These are phyloP conservation scores for Croton laevigatus DNA, from an alignment of 441 rosid species.

Conservation along the genomic window DNA sequence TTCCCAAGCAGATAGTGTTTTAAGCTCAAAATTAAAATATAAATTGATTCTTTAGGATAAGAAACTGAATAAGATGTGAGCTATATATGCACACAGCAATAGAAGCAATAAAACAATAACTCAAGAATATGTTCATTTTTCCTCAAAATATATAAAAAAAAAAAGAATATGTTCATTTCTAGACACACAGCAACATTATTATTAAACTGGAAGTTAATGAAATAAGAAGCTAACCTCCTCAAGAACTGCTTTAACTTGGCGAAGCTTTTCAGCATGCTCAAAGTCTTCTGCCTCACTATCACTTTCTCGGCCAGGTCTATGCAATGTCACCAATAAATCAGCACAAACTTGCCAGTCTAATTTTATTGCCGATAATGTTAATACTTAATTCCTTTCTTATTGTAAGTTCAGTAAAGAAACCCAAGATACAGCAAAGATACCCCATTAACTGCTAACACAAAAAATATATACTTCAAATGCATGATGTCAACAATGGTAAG, in stretches of 20 bases:
- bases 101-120: background rate
- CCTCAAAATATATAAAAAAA: no score
- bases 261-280: slow-evolving; percentile 99
- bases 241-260: slow-evolving; percentile 99
- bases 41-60: background rate
- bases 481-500: background rate
- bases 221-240: slow-evolving; percentile 69
- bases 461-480: background rate
- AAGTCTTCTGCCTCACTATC: slow-evolving; percentile 99
- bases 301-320: slow-evolving; percentile 83
- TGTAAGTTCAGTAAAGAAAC: background rate
- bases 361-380: no score
- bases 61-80: background rate
- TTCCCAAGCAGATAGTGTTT: background rate
- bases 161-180: no score
- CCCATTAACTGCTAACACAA: background rate
- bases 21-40: background rate
- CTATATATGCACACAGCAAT: slow-evolving; percentile 1
- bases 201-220: background rate
- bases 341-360: background rate
- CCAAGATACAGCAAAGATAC: background rate
- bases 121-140: background rate
- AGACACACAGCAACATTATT: no score
- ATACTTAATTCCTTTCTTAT: background rate
- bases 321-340: slow-evolving; percentile 3